A percentile compares a stretch with the other conserved stretches of the same genome.
phyloP scores from a whole-genome alignment of 371 early-diverging fungal species.

The Apophysomyces trapeziformis region DNA sequence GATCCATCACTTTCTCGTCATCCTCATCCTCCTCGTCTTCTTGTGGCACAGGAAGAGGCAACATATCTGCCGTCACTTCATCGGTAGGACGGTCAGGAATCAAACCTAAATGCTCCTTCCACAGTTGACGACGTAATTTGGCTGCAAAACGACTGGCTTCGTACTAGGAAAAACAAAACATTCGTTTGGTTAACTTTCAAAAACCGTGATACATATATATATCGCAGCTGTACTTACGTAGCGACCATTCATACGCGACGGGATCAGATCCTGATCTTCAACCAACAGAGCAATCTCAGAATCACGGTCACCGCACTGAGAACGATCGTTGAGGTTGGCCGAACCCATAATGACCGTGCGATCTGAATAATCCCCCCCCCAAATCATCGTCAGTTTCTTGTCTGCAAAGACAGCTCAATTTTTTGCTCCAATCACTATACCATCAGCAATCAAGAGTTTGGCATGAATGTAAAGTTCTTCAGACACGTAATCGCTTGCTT shows the following conservation, averaged over 20 bases:
- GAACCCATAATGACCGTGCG: slow-evolving; percentile 84
- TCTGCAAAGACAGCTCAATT: too few relatives aligned
- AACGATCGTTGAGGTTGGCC: slow-evolving; percentile 94
- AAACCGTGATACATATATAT: not conserved
- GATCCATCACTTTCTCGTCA: slow-evolving; percentile 59
- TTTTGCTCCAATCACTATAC: slow-evolving; percentile 23
- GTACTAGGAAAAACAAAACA: slow-evolving; percentile 29
- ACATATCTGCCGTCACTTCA: slow-evolving; percentile 54
- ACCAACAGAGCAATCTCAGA: slow-evolving; percentile 88
- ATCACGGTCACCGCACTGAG: slow-evolving; percentile 89
- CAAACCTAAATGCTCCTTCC: slow-evolving; percentile 87
- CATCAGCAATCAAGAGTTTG: slow-evolving; percentile 92
- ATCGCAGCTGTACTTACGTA: slow-evolving; percentile 42
- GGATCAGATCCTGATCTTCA: slow-evolving; percentile 74
- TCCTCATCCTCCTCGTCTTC: slow-evolving; percentile 38
- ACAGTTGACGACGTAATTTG: slow-evolving; percentile 76
- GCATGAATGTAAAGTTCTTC: slow-evolving; percentile 94
- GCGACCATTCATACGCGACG: slow-evolving; percentile 76
- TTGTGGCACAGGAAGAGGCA: slow-evolving; percentile 53
- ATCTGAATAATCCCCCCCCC: slow-evolving; percentile 43
- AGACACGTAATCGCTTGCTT: slow-evolving; percentile 64
- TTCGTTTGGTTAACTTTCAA: not conserved
- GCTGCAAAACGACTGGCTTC: slow-evolving; percentile 72
- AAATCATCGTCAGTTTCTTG: too few relatives aligned
- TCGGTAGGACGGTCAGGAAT: slow-evolving; percentile 51